Percentiles rank a stretch among this genome's conserved stretches.
These are phyloP conservation scores for Paecilomyces variotii DNA, from an alignment of 2,329 filamentous ascomycete species.

Conservation along the genomic window DNA sequence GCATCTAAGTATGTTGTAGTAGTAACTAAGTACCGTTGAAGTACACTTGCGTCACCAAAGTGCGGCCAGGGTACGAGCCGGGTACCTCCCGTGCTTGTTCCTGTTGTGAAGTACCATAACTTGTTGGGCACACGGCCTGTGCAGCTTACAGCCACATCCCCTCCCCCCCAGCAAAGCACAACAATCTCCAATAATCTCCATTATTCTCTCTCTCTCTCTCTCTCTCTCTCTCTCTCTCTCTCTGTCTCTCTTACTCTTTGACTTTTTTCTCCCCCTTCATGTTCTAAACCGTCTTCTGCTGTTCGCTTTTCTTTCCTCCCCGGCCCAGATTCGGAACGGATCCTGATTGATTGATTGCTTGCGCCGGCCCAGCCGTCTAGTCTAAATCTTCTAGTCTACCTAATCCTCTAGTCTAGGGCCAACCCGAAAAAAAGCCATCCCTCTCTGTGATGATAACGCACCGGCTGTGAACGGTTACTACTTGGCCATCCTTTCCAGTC, in stretches of 20 bases:
- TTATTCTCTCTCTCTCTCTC: not conserved
- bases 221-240: too few relatives aligned
- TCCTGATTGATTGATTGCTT: constrained; percentile 7
- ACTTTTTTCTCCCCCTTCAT: constrained; percentile 14
- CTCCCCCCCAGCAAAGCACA: too few relatives aligned
- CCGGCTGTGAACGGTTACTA: not conserved
- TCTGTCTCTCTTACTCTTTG: not conserved
- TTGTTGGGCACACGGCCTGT: constrained; percentile 12
- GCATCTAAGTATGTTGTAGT: not conserved
- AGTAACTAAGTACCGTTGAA: constrained; percentile 10
- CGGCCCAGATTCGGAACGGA: constrained; percentile 15
- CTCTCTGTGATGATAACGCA: constrained; percentile 6
- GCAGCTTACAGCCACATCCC: not conserved
- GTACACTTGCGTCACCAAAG: constrained; percentile 13
- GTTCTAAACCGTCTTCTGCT: constrained; percentile 13
- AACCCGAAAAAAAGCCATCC: constrained; percentile 6
- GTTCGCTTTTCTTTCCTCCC: constrained; percentile 6
- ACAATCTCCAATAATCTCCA: not conserved
- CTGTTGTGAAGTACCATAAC: constrained; percentile 1
- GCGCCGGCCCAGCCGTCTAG: constrained; percentile 11
- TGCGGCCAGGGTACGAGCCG: constrained; percentile 12
- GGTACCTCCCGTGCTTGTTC: constrained; percentile 5
- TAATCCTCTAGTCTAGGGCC: constrained; percentile 1
- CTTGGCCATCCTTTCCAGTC: not conserved
- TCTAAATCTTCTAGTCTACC: too few relatives aligned